Evolutionary conservation across 192 early-diverging fungal genomes (phyloP).

Genomic region (Gonapodya sp.): DNA sequence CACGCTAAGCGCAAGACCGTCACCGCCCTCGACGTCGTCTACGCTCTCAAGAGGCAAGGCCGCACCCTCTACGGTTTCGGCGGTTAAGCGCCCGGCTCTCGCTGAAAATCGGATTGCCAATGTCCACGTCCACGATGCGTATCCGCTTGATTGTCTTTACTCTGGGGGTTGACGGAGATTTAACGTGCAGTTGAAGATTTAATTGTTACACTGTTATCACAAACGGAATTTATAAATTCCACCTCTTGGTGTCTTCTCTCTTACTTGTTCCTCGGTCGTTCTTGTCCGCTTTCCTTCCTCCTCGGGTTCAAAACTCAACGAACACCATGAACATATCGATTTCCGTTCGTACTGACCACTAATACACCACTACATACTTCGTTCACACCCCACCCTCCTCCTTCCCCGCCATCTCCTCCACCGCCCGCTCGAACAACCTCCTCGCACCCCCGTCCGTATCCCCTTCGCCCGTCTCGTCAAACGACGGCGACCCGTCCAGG

Average conservation of each 20-base stretch:
- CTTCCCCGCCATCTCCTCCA: neutral
- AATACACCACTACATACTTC: neutral
- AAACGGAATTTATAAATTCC: constrained; percentile 1
- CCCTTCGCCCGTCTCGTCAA: neutral
- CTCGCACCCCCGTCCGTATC: neutral
- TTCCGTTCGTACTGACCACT: neutral
- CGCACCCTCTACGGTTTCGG: constrained; percentile 86
- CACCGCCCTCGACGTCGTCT: constrained; percentile 98
- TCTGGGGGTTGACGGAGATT: neutral
- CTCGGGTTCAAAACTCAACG: neutral
- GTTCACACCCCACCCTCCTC: neutral
- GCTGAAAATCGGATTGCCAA: too few relatives aligned
- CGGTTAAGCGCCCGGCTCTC: constrained; percentile 56
- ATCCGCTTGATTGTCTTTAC: too few relatives aligned
- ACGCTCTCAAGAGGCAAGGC: constrained; percentile 95
- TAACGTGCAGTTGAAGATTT: neutral
- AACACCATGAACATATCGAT: neutral
- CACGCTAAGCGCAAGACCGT: constrained; percentile 99
- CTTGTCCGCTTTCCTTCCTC: neutral
- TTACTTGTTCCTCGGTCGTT: too few relatives aligned
- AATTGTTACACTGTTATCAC: neutral
- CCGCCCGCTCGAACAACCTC: neutral
- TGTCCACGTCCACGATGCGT: neutral
- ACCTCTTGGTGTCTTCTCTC: too few relatives aligned
- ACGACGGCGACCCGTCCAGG: neutral